These are phyloP conservation scores for Backusella psychrophila DNA, from an alignment of 192 early-diverging fungal species.

Conservation along the genomic window DNA sequence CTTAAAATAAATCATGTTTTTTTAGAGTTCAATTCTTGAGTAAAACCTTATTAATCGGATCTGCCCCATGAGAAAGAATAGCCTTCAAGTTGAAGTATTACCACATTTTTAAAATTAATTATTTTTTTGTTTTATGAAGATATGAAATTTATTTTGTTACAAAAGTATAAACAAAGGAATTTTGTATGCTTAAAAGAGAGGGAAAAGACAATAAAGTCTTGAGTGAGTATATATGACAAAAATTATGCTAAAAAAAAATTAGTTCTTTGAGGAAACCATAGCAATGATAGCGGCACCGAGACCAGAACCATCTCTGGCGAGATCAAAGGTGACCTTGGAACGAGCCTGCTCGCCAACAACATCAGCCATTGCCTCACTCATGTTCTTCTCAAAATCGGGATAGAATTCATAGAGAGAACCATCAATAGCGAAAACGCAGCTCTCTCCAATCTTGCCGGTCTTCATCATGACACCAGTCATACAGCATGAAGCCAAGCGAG, in stretches of 20 bases:
- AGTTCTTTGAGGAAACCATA: constrained; percentile 27
- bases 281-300: constrained; percentile 66
- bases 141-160: constrained; percentile 1
- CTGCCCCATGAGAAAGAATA: neutral
- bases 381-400: constrained; percentile 71
- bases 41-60: neutral
- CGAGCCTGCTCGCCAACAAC: constrained; percentile 60
- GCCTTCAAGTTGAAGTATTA: neutral
- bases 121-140: neutral
- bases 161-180: neutral
- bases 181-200: neutral
- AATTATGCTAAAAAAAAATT: neutral
- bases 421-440: constrained; percentile 50
- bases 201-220: neutral
- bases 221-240: neutral
- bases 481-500: constrained; percentile 71
- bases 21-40: neutral
- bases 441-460: constrained; percentile 34
- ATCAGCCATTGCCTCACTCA: constrained; percentile 73
- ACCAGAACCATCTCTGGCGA: constrained; percentile 85
- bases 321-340: constrained; percentile 65
- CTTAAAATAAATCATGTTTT: neutral
- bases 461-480: constrained; percentile 69
- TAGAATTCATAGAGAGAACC: constrained; percentile 77
- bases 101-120: neutral